These are phyloP conservation scores for Pichia ethanolica DNA, from an alignment of 805 yeast species.

Conservation along the genomic window DNA sequence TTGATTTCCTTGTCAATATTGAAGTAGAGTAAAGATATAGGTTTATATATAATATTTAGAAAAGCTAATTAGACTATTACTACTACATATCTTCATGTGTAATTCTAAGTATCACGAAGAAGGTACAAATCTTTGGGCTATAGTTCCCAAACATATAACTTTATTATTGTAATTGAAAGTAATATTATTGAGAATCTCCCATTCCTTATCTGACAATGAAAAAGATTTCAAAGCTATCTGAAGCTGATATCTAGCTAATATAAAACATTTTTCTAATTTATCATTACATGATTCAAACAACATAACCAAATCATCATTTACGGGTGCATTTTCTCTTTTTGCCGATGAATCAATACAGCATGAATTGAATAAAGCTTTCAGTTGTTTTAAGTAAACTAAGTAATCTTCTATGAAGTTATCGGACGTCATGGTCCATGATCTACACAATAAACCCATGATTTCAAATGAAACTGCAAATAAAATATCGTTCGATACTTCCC, in stretches of 20 bases:
- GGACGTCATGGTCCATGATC: background rate
- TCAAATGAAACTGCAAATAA: slow-evolving; percentile 4
- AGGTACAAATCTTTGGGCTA: background rate
- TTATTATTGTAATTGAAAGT: background rate
- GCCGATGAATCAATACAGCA: background rate
- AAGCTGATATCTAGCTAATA: slow-evolving; percentile 2
- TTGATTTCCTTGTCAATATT: slow-evolving; percentile 53
- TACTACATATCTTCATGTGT: background rate
- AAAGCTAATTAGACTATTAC: background rate
- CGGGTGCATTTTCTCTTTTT: background rate
- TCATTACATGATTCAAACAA: background rate
- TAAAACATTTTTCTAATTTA: slow-evolving; percentile 1
- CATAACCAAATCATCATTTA: background rate
- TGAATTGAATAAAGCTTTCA: background rate
- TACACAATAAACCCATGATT: background rate
- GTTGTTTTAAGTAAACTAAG: background rate
- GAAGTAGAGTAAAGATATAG: slow-evolving; percentile 30
- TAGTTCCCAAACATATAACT: background rate
- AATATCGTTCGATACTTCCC: background rate
- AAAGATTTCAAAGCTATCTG: background rate
- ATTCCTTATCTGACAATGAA: background rate
- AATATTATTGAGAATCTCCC: background rate
- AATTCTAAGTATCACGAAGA: no score
- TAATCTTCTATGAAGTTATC: background rate
- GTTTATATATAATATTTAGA: background rate